These are phyloP conservation scores for Coprinellus micaceus DNA, from an alignment of 768 basidiomycete genomes.

Conservation along the genomic window DNA sequence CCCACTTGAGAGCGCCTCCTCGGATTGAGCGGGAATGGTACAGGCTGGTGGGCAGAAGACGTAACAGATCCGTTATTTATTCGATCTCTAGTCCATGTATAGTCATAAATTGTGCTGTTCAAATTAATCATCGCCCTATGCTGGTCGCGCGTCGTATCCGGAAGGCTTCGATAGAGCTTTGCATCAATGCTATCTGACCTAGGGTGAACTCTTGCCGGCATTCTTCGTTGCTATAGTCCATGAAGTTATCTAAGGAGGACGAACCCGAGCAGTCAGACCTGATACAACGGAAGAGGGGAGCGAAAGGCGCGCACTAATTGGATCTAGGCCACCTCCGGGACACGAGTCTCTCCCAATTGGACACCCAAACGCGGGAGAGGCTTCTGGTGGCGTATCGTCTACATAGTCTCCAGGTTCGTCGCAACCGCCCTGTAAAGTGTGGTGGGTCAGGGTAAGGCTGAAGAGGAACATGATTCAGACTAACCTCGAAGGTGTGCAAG, in stretches of 20 bases:
- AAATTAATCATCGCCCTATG: no score
- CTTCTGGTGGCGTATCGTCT: constrained; percentile 26
- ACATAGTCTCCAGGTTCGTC: constrained; percentile 23
- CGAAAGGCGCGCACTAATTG: constrained; percentile 24
- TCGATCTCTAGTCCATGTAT: no score
- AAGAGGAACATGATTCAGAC: not conserved
- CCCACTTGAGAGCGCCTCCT: no score
- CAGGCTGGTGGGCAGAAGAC: no score
- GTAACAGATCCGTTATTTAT: no score
- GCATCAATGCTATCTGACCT: constrained; percentile 40
- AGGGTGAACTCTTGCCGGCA: constrained; percentile 49
- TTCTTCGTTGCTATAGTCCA: constrained; percentile 50
- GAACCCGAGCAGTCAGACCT: not conserved
- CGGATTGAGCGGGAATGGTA: no score
- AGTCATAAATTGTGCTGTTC: no score
- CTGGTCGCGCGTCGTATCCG: constrained; percentile 14
- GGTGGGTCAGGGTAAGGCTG: no score
- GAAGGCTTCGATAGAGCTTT: constrained; percentile 40
- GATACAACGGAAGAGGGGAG: not conserved
- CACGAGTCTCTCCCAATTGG: constrained; percentile 22
- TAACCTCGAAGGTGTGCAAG: constrained; percentile 35
- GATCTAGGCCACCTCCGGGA: constrained; percentile 28
- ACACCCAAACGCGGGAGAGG: constrained; percentile 27
- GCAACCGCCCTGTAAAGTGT: not conserved
- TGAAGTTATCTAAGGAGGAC: constrained; percentile 39